A percentile compares a stretch with the other conserved stretches of the same genome.
Evolutionary conservation across 2,329 filamentous ascomycete species (phyloP).

Genomic region (Camillea tinctor): DNA sequence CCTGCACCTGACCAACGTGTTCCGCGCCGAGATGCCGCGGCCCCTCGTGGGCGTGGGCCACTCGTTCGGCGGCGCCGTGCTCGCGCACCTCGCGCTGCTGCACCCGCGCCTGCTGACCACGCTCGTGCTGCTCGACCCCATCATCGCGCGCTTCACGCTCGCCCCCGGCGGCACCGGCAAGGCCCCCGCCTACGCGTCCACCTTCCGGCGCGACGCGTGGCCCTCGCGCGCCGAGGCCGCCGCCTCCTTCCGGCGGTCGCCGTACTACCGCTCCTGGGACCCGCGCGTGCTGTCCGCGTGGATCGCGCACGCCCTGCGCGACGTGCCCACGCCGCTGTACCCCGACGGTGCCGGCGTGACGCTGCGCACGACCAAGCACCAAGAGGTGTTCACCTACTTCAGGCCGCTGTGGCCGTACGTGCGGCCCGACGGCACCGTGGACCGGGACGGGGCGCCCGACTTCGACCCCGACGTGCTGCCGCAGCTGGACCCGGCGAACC

Average conservation of each 20-base stretch:
- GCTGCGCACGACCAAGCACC: constrained; percentile 78
- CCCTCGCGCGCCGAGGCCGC: constrained; percentile 69
- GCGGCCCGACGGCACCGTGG: constrained; percentile 40
- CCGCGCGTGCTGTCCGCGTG: constrained; percentile 72
- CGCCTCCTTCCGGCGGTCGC: constrained; percentile 62
- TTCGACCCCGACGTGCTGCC: constrained; percentile 40
- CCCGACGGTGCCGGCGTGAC: constrained; percentile 59
- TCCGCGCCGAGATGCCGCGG: constrained; percentile 74
- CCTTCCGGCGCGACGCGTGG: constrained; percentile 77
- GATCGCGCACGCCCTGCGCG: constrained; percentile 72
- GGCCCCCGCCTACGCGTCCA: constrained; percentile 59
- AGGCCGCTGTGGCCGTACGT: constrained; percentile 55
- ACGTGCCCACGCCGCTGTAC: constrained; percentile 63
- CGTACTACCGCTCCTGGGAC: constrained; percentile 84
- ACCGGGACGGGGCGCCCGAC: constrained; percentile 45
- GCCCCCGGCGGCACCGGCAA: constrained; percentile 35
- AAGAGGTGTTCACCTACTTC: constrained; percentile 80
- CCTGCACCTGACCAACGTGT: constrained; percentile 79
- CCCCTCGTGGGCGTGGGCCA: constrained; percentile 85
- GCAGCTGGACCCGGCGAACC: constrained; percentile 30
- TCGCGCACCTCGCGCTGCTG: constrained; percentile 69
- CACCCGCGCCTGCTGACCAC: constrained; percentile 78
- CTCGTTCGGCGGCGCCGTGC: constrained; percentile 78
- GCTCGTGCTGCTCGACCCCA: constrained; percentile 80
- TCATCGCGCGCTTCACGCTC: constrained; percentile 58